phyloP scores from a whole-genome alignment of 2,329 filamentous ascomycete species.

The Beauveria sp. region DNA sequence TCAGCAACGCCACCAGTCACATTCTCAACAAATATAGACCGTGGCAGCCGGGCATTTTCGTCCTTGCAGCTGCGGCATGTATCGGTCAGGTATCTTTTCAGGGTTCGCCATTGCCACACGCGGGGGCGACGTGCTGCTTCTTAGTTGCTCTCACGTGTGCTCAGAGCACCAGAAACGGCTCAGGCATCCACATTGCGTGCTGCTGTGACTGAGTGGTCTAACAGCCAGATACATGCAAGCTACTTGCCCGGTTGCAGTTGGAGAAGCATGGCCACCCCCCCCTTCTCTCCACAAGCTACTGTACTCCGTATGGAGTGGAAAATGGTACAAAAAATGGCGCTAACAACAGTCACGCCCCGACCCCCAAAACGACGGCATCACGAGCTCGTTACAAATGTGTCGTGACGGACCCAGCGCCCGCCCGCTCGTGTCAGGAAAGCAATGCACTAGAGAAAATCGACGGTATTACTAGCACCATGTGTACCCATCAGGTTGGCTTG shows the following conservation, averaged over 20 bases:
- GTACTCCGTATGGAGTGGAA: too few relatives aligned
- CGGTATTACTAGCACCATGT: background rate
- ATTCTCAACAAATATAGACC: background rate
- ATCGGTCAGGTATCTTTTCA: background rate
- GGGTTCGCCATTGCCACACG: background rate
- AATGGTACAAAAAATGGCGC: background rate
- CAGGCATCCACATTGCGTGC: too few relatives aligned
- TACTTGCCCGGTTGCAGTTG: background rate
- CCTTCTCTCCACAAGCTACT: too few relatives aligned
- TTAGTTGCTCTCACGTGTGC: background rate
- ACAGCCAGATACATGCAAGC: too few relatives aligned
- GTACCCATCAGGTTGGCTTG: background rate
- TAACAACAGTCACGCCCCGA: background rate
- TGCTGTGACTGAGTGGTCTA: too few relatives aligned
- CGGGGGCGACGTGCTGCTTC: too few relatives aligned
- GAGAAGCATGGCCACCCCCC: background rate
- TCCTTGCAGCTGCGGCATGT: background rate
- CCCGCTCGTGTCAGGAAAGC: background rate
- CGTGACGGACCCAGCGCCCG: background rate
- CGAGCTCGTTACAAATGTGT: constrained; percentile 6
- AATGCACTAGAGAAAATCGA: background rate
- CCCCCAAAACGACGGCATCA: constrained; percentile 1
- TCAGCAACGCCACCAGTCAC: background rate
- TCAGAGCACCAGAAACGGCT: background rate
- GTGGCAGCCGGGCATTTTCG: background rate